phyloP scores from a whole-genome alignment of 768 basidiomycete species.

The Collybiopsis confluens region DNA sequence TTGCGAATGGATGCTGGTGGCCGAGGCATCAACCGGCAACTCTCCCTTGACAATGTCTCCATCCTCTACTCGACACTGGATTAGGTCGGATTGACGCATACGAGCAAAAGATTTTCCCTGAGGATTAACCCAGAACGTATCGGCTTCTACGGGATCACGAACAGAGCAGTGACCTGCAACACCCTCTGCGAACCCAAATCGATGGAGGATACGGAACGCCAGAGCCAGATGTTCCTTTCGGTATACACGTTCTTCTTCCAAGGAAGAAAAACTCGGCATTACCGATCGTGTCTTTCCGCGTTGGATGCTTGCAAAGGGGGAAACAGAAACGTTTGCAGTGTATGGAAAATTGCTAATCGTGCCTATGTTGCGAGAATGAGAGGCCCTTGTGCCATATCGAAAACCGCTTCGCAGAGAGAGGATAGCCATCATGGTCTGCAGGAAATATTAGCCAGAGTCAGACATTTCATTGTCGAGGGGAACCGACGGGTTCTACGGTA shows the following conservation, averaged over 20 bases:
- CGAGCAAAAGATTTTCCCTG: constrained; percentile 12
- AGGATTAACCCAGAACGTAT: constrained; percentile 48
- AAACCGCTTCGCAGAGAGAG: neutral
- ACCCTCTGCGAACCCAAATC: constrained; percentile 24
- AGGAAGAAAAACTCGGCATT: constrained; percentile 29
- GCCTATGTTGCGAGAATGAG: neutral
- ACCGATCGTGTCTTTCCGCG: constrained; percentile 13
- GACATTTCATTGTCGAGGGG: too few species aligned
- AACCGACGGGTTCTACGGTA: too few species aligned
- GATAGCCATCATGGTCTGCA: too few species aligned
- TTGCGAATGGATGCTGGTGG: constrained; percentile 1
- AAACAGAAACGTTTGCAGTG: neutral
- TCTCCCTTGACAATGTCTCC: neutral
- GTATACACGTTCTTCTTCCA: constrained; percentile 35
- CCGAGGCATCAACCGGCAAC: constrained; percentile 1
- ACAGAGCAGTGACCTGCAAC: constrained; percentile 50
- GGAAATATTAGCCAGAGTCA: too few species aligned
- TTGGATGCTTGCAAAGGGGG: constrained; percentile 1
- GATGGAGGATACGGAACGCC: constrained; percentile 43
- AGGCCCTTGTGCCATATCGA: neutral
- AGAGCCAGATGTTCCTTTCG: constrained; percentile 43
- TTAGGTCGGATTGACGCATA: constrained; percentile 6
- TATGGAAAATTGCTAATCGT: neutral
- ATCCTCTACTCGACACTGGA: constrained; percentile 3
- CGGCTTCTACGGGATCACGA: constrained; percentile 35